These are phyloP conservation scores for Eimeria acervulina DNA, from an alignment of 169 alveolate genomes.

Conservation along the genomic window DNA sequence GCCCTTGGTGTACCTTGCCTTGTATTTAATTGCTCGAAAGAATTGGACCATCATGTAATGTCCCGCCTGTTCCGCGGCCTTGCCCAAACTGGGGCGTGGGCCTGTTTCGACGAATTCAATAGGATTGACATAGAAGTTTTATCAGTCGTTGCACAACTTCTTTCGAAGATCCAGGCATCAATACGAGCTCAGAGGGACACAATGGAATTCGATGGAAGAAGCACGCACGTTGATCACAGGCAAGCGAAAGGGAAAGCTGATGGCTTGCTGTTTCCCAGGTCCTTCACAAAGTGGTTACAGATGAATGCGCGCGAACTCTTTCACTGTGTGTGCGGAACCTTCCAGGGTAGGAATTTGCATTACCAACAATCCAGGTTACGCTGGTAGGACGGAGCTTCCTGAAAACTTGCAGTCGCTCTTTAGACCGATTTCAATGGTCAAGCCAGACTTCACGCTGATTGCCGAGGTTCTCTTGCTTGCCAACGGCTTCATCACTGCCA, in stretches of 20 bases:
- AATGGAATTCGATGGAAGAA: constrained; percentile 88
- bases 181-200: constrained; percentile 90
- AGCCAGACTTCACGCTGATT: constrained; percentile 97
- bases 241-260: neutral
- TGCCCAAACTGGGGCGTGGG: constrained; percentile 98
- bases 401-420: constrained; percentile 97
- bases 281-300: neutral
- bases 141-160: constrained; percentile 96
- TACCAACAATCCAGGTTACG: constrained; percentile 98
- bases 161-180: constrained; percentile 95
- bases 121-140: constrained; percentile 97
- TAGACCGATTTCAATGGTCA: constrained; percentile 98
- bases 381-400: constrained; percentile 98
- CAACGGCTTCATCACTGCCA: constrained; percentile 97
- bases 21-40: constrained; percentile 97
- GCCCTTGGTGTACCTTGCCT: constrained; percentile 97
- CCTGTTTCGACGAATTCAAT: constrained; percentile 98
- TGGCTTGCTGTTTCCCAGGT: neutral
- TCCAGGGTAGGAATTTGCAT: constrained; percentile 90
- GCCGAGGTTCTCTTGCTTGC: constrained; percentile 96
- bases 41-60: constrained; percentile 94
- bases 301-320: constrained; percentile 87
- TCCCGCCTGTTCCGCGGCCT: constrained; percentile 97
- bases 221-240: constrained; percentile 41
- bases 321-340: constrained; percentile 95